phyloP scores from a whole-genome alignment of 1,139 yeast genomes.

The Ogataea hybrid region DNA sequence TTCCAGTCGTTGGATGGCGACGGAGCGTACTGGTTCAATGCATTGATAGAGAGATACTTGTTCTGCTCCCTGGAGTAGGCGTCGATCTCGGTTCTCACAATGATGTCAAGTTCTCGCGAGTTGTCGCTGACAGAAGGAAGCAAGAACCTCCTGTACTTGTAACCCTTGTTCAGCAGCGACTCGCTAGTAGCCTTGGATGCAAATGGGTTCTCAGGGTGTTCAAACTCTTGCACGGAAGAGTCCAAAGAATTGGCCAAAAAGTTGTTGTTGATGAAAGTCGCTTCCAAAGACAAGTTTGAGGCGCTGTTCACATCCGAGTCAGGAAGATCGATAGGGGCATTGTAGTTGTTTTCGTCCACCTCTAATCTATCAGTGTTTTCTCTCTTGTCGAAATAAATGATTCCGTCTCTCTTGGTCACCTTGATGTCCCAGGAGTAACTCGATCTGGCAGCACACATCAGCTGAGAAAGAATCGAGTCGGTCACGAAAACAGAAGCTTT shows the following conservation, averaged over 20 bases:
- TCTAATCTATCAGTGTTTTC: slow-evolving; percentile 53
- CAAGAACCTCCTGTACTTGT: slow-evolving; percentile 51
- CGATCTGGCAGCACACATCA: slow-evolving; percentile 64
- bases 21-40: slow-evolving; percentile 55
- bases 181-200: slow-evolving; percentile 37
- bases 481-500: slow-evolving; percentile 52
- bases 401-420: slow-evolving; percentile 51
- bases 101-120: slow-evolving; percentile 42
- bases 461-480: slow-evolving; percentile 54
- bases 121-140: slow-evolving; percentile 42
- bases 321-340: slow-evolving; percentile 47
- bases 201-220: slow-evolving; percentile 47
- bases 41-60: slow-evolving; percentile 46
- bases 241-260: slow-evolving; percentile 50
- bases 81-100: slow-evolving; percentile 57
- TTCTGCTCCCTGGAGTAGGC: slow-evolving; percentile 39
- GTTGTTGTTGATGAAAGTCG: slow-evolving; percentile 56
- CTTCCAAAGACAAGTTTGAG: slow-evolving; percentile 52
- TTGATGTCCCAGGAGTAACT: slow-evolving; percentile 64
- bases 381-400: slow-evolving; percentile 58
- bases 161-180: slow-evolving; percentile 51
- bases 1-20: slow-evolving; percentile 58
- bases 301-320: slow-evolving; percentile 53
- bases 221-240: slow-evolving; percentile 34
- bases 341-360: slow-evolving; percentile 58